Evolutionary conservation across 345 rosid species (phyloP), one percentile per base, ranked within the genome.

Genomic region (Hypericum perforatum): DNA sequence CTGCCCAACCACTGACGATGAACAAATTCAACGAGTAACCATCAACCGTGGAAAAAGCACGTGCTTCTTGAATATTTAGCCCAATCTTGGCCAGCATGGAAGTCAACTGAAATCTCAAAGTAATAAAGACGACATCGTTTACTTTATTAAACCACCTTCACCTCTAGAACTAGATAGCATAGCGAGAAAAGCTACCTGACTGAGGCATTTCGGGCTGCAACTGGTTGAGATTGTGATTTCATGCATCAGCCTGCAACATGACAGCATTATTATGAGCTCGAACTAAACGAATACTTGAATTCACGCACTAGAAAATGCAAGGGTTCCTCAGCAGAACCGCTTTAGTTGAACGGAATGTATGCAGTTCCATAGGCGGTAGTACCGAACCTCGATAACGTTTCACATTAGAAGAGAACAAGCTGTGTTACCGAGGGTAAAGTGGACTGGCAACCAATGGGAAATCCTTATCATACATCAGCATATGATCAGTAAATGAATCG

Each of bases 201-300:
- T 67, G 6, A 80, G 78, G 58, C 80, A 79, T 62, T 80, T 80
- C 52, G 79, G 84, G 66, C 74, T 73, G 71, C 78, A 86, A 65
- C 29, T 64, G 49, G 91, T 80, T 44, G 86, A 78, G 58, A 84
- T 74, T 12, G 82, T 80, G 52, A 84, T 77, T 73, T 84, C 91
- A 69, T 80, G 86, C 82, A 71, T 69, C 55, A 75, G 59, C 85
- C 92, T 84, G 45, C 68, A 60, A 61, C 64, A 66, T 9, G 14
- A 46, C 15, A 29, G 14, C 15, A 46, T 9, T 2, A 13, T 7
- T 13, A n/a, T 46, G 4, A 9, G 14, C 22, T 46, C 7, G 49
- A 22, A 22, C 32, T 22, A 1, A 22, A 22, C 32, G 32, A 22
- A 22, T 22, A 4, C 1, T 22, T 22, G 32, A 22, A 22, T 1